These are phyloP conservation scores for Discostella stelligera DNA, from an alignment of 352 stramenopile species.

Conservation along the genomic window DNA sequence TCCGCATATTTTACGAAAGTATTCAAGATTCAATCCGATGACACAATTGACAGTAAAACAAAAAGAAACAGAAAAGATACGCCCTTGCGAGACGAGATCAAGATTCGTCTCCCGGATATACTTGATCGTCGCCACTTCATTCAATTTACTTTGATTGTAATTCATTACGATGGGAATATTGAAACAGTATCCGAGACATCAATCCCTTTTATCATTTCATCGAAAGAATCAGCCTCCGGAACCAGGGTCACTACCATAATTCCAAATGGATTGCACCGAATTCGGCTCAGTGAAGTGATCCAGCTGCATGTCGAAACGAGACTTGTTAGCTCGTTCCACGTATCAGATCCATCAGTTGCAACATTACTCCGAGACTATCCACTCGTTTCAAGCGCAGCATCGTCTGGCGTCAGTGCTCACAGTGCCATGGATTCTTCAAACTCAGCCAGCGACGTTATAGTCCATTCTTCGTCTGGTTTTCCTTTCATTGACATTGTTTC, in stretches of 20 bases:
- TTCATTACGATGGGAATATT: conserved; percentile 40
- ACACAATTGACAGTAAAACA: conserved; percentile 20
- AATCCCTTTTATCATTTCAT: conserved; percentile 70
- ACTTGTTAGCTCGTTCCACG: conserved; percentile 67
- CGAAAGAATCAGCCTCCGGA: conserved; percentile 55
- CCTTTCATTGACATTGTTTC: conserved; percentile 48
- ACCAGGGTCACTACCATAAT: conserved; percentile 71
- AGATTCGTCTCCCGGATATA: conserved; percentile 70
- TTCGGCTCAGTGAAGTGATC: conserved; percentile 69
- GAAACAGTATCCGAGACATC: conserved; percentile 55
- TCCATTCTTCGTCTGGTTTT: conserved; percentile 25
- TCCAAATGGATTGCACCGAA: conserved; percentile 73
- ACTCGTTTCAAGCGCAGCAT: conserved; percentile 7
- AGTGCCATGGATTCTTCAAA: conserved; percentile 11
- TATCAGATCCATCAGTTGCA: conserved; percentile 66
- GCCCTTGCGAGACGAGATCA: conserved; percentile 75
- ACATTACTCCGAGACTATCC: conserved; percentile 69
- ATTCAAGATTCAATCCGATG: conserved; percentile 9
- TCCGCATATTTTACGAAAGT: conserved; percentile 61
- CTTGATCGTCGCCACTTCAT: conserved; percentile 74
- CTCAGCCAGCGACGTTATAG: conserved; percentile 19
- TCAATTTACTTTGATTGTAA: conserved; percentile 67
- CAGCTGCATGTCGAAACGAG: conserved; percentile 74
- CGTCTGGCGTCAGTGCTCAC: neutral
- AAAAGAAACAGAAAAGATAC: conserved; percentile 37